Evolutionary conservation across 2,329 filamentous ascomycete species (phyloP), one percentile per base, ranked within the genome.

Genomic region (Beauveria sp.): DNA sequence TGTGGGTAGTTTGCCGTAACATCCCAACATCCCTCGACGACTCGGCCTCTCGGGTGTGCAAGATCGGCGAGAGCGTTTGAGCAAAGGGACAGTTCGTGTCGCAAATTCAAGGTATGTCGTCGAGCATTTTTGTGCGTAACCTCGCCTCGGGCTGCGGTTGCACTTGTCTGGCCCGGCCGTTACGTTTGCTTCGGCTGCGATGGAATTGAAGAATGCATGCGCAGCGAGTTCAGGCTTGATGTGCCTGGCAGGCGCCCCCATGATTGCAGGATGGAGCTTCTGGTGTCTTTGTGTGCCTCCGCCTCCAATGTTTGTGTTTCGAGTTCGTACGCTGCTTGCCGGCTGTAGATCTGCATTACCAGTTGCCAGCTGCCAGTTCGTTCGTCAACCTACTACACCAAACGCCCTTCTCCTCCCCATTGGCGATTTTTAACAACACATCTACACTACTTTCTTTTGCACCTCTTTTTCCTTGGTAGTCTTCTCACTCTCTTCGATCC

Each of bases 271-370:
- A 60, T 52, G 57, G 49, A 53, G 48, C 2, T 24, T 14, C 18
- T 58, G 45, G 22, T 18, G 16, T 26, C 45, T 26, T 20, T 24
- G 55, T 28, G 45, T 28, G 45, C 14, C 55, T 50, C 34, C 40
- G 57, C 24, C 49, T 49, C 57, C 57, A 51, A 60, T 60, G 40
- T 60, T 60, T 53, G 43, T 46, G 57, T 60, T 60, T 60, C 57
- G 57, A 60, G 49, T 53, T 38, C 12, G n/a, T n/a, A 51, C 26
- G 34, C 50, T 61, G 45, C 52, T 55, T 62, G 52, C 60, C 60
- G 16, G 60, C 45, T 56, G 51, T 61, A 61, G 42, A 61, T 61
- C 51, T 14, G 22, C 12, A 31, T 31, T 49, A 43, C 59, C 51
- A 49, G 42, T 31, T 54, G 51, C 51, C 42, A 49, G 56, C 48